A percentile compares a stretch with the other conserved stretches of the same genome.
Conservation (phyloP, 2,329 filamentous ascomycete species). For the Monilinia fructicola region DNA sequence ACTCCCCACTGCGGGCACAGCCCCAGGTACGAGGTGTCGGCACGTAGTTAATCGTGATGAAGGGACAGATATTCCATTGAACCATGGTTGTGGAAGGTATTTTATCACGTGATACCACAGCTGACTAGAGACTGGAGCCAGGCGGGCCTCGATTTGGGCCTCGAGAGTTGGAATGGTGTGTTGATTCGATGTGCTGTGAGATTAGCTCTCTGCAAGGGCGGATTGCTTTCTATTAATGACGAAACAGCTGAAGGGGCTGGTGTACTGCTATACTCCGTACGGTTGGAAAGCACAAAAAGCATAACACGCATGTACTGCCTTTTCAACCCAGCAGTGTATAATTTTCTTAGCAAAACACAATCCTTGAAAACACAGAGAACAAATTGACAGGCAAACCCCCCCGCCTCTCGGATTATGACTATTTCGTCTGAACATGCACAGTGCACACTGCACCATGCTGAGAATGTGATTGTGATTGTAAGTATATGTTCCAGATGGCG, state of each 20-base stretch:
- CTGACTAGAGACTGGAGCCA: slow-evolving; percentile 17
- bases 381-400: neutral
- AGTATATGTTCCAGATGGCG: slow-evolving; percentile 11
- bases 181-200: slow-evolving; percentile 12
- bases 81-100: slow-evolving; percentile 11
- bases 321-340: neutral
- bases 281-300: neutral
- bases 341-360: neutral
- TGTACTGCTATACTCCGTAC: slow-evolving; percentile 4
- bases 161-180: slow-evolving; percentile 11
- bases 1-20: neutral
- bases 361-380: neutral
- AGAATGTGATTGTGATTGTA: slow-evolving; percentile 18
- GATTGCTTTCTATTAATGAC: slow-evolving; percentile 6
- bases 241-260: slow-evolving; percentile 8
- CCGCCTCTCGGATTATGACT: neutral
- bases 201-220: slow-evolving; percentile 1
- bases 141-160: slow-evolving; percentile 23
- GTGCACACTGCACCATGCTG: slow-evolving; percentile 6
- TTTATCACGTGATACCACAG: slow-evolving; percentile 11
- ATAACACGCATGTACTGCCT: neutral
- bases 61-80: neutral
- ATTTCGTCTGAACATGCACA: slow-evolving; percentile 5
- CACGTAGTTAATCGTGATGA: neutral
- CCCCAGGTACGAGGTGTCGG: slow-evolving; percentile 2